Conservation (phyloP, 768 basidiomycete species). For the Russula virescens region DNA sequence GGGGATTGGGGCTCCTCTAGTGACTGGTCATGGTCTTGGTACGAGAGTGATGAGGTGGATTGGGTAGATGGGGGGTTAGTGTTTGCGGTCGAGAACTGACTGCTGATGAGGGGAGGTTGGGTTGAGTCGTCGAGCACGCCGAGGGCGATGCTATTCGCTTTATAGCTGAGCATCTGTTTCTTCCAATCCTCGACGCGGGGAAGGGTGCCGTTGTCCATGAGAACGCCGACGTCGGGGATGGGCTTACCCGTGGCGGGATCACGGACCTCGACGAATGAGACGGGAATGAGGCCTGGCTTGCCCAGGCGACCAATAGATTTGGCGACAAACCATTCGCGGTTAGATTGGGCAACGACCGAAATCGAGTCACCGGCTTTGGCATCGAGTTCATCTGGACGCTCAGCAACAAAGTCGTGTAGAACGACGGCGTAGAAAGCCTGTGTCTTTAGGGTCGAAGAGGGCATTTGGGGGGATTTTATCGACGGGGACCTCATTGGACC, state of each 20-base stretch:
- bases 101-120: conserved; percentile 30
- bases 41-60: conserved; percentile 25
- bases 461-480: conserved; percentile 28
- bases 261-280: conserved; percentile 93
- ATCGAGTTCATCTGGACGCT: conserved; percentile 93
- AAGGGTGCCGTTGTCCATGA: conserved; percentile 84
- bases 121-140: conserved; percentile 74
- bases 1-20: conserved; percentile 37
- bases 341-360: conserved; percentile 98
- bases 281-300: conserved; percentile 94
- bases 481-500: conserved; percentile 30
- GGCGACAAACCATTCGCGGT: conserved; percentile 99
- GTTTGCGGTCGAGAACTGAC: conserved; percentile 1
- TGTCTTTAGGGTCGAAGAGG: conserved; percentile 28
- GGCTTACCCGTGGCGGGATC: conserved; percentile 84
- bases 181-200: conserved; percentile 99
- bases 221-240: conserved; percentile 63
- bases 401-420: conserved; percentile 92
- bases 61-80: conserved; percentile 17
- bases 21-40: conserved; percentile 27
- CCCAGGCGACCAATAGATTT: conserved; percentile 95
- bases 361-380: conserved; percentile 92
- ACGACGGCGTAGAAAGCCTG: conserved; percentile 92
- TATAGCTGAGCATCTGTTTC: conserved; percentile 89
- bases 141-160: conserved; percentile 91